Evolutionary conservation across 108 stramenopile species (phyloP).

Genomic region (Skeletonema marinoi): DNA sequence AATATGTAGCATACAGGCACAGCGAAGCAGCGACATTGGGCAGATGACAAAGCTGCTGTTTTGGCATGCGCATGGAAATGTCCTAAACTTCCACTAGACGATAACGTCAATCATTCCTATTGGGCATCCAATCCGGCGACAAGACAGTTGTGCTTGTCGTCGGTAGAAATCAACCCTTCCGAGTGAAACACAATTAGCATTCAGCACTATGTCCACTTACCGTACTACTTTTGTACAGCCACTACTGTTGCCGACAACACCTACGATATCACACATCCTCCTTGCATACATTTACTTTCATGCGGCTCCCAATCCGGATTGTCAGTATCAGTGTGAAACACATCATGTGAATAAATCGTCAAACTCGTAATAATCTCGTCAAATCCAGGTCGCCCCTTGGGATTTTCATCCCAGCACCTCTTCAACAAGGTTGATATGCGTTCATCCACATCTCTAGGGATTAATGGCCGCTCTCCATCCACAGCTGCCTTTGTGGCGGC

Average conservation of each 20-base stretch:
- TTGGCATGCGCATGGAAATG: too few relatives aligned
- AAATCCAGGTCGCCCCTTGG: slow-evolving; percentile 73
- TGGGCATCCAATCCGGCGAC: neutral
- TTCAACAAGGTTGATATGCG: slow-evolving; percentile 64
- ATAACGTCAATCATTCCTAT: too few relatives aligned
- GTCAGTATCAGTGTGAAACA: slow-evolving; percentile 32
- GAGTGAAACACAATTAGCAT: neutral
- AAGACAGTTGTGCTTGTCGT: neutral
- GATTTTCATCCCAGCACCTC: slow-evolving; percentile 86
- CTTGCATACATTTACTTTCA: neutral
- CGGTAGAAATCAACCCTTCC: slow-evolving; percentile 19
- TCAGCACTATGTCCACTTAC: too few relatives aligned
- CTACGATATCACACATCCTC: slow-evolving; percentile 40
- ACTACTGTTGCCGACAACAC: neutral
- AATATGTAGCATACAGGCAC: slow-evolving; percentile 21
- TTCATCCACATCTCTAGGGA: slow-evolving; percentile 75
- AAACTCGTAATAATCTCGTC: slow-evolving; percentile 60
- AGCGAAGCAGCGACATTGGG: neutral
- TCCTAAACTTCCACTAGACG: too few relatives aligned
- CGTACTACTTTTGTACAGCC: neutral
- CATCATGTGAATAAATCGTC: slow-evolving; percentile 55
- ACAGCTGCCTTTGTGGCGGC: slow-evolving; percentile 74
- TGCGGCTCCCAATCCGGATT: slow-evolving; percentile 10
- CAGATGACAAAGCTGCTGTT: neutral
- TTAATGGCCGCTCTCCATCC: slow-evolving; percentile 79